A percentile compares a stretch with the other conserved stretches of the same genome.
These are phyloP conservation scores for Mycena olivaceomarginata DNA, from an alignment of 768 basidiomycete species.

Conservation along the genomic window DNA sequence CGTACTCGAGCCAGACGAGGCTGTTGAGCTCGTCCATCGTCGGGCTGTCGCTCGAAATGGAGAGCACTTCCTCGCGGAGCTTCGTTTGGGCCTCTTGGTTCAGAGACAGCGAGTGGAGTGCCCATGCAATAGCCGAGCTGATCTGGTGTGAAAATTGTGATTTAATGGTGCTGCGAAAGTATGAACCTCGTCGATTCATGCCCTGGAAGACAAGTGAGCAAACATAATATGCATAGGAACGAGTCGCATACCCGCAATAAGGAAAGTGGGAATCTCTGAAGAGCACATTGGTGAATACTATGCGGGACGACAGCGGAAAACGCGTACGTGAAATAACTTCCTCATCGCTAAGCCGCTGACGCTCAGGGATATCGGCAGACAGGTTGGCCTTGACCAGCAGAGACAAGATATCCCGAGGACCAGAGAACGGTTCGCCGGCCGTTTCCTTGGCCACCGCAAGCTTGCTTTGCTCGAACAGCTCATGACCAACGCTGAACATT, in stretches of 20 bases:
- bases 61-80: slow-evolving; percentile 65
- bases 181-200: slow-evolving; percentile 43
- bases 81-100: slow-evolving; percentile 61
- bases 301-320: background rate
- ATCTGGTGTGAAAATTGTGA: background rate
- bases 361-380: slow-evolving; percentile 65
- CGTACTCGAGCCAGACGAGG: slow-evolving; percentile 65
- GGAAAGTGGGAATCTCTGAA: slow-evolving; percentile 63
- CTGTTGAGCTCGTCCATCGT: slow-evolving; percentile 65
- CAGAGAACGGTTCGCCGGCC: slow-evolving; percentile 43
- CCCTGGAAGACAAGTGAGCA: background rate
- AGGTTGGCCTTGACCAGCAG: slow-evolving; percentile 70
- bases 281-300: background rate
- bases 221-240: background rate
- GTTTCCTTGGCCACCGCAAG: slow-evolving; percentile 43
- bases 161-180: background rate
- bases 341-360: slow-evolving; percentile 64
- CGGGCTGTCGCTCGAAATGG: slow-evolving; percentile 57
- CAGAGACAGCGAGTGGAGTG: slow-evolving; percentile 62
- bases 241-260: slow-evolving; percentile 56
- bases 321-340: slow-evolving; percentile 61
- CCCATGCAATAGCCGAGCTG: slow-evolving; percentile 56
- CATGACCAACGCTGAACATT: slow-evolving; percentile 61
- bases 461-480: slow-evolving; percentile 64
- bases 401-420: slow-evolving; percentile 66